Conservation (phyloP, 2,329 filamentous ascomycete genomes). For the Leptographium radiaticola region DNA sequence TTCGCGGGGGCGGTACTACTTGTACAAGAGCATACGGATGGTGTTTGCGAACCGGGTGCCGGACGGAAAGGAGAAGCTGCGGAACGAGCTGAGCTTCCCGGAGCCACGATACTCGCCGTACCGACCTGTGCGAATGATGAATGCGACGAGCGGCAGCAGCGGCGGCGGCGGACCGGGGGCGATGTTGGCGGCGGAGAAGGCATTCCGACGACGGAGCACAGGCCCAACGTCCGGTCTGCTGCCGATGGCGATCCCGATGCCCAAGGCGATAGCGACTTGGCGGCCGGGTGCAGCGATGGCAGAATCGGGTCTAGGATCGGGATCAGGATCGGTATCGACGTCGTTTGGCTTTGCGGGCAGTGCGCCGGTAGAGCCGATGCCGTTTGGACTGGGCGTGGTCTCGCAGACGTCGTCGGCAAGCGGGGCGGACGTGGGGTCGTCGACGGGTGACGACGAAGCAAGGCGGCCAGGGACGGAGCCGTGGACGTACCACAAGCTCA, state of each 20-base stretch:
- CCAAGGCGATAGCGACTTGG: neutral
- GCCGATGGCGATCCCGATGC: constrained; percentile 6
- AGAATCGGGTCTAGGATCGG: no score
- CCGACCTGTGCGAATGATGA: constrained; percentile 50
- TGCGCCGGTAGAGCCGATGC: constrained; percentile 34
- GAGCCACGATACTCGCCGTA: constrained; percentile 80
- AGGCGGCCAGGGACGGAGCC: constrained; percentile 1
- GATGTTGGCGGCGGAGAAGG: constrained; percentile 45
- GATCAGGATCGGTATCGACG: neutral
- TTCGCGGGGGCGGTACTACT: constrained; percentile 67
- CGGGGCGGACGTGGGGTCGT: neutral
- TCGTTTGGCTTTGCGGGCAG: constrained; percentile 10
- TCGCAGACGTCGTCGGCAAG: constrained; percentile 14
- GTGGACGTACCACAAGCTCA: constrained; percentile 51
- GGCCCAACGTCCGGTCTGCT: constrained; percentile 26
- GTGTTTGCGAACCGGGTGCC: constrained; percentile 96
- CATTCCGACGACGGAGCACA: constrained; percentile 42
- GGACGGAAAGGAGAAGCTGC: constrained; percentile 83
- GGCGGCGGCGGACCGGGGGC: constrained; percentile 25
- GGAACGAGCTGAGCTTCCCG: constrained; percentile 79
- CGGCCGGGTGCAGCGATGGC: no score
- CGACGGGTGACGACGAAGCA: neutral
- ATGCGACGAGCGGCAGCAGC: constrained; percentile 16
- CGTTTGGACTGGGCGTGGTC: constrained; percentile 27
- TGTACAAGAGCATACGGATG: constrained; percentile 85